Evolutionary conservation across 2,329 filamentous ascomycete genomes (phyloP).

Genomic region (Fusarium sp.): DNA sequence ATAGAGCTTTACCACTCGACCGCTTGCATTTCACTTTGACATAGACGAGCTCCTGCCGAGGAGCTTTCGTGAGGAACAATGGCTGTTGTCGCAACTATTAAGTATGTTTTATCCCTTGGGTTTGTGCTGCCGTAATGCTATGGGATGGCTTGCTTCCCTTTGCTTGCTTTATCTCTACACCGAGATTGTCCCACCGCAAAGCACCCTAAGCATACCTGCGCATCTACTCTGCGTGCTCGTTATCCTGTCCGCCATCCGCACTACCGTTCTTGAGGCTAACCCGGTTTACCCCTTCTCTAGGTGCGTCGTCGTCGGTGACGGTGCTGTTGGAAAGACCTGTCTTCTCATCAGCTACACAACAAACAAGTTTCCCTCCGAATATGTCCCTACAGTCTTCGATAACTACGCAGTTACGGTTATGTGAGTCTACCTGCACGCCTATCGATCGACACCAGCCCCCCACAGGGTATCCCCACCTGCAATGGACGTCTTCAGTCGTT

Average conservation of each 20-base stretch:
- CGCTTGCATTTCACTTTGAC: slow-evolving; percentile 33
- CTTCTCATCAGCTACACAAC: slow-evolving; percentile 99
- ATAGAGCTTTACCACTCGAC: slow-evolving; percentile 39
- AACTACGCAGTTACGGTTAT: slow-evolving; percentile 99
- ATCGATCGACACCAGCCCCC: slow-evolving; percentile 27
- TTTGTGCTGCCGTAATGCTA: slow-evolving; percentile 9
- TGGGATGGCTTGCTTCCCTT: neutral
- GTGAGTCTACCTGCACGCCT: slow-evolving; percentile 67
- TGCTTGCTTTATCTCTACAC: slow-evolving; percentile 1
- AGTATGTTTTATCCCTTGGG: slow-evolving; percentile 55
- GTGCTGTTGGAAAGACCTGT: slow-evolving; percentile 99
- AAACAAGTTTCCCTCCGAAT: slow-evolving; percentile 99
- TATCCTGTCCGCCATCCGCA: neutral
- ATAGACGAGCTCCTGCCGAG: slow-evolving; percentile 49
- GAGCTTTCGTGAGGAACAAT: slow-evolving; percentile 54
- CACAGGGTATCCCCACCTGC: slow-evolving; percentile 17
- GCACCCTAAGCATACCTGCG: slow-evolving; percentile 13
- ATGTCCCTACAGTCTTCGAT: slow-evolving; percentile 98
- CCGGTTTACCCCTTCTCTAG: slow-evolving; percentile 56
- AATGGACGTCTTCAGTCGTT: slow-evolving; percentile 13
- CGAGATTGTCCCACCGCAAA: neutral
- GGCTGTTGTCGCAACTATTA: slow-evolving; percentile 72
- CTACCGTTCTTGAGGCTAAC: slow-evolving; percentile 30
- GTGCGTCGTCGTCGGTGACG: slow-evolving; percentile 98
- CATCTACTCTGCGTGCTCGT: slow-evolving; percentile 20